These are phyloP conservation scores for Starmera pachycereana DNA, from an alignment of 805 yeast species.

Conservation along the genomic window DNA sequence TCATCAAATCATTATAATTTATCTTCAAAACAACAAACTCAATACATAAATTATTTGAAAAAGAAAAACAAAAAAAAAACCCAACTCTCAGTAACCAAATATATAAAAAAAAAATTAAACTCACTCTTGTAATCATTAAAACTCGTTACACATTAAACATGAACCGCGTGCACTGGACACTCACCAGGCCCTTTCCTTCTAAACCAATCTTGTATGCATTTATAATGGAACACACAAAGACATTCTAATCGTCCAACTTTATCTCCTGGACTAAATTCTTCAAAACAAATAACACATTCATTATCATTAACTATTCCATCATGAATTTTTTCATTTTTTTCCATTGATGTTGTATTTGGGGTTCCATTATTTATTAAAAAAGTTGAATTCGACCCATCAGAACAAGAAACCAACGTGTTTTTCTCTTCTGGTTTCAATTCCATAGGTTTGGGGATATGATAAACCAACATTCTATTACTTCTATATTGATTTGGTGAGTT, in stretches of 20 bases:
- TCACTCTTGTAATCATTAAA: background rate
- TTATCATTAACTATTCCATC: slow-evolving; percentile 28
- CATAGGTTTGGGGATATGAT: slow-evolving; percentile 26
- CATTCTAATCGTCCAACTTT: slow-evolving; percentile 90
- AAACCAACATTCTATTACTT: slow-evolving; percentile 79
- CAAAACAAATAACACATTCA: slow-evolving; percentile 93
- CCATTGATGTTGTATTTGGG: slow-evolving; percentile 1
- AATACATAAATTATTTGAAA: too few species aligned
- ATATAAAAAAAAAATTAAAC: too few species aligned
- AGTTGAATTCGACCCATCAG: slow-evolving; percentile 10
- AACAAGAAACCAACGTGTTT: slow-evolving; percentile 13
- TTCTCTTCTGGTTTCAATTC: slow-evolving; percentile 3
- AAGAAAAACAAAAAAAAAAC: too few species aligned
- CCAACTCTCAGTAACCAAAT: background rate
- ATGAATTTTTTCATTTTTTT: slow-evolving; percentile 10
- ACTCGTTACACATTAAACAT: slow-evolving; percentile 6
- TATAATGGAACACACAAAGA: slow-evolving; percentile 85
- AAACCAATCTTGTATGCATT: slow-evolving; percentile 89
- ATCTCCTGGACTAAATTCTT: slow-evolving; percentile 77
- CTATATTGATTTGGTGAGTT: slow-evolving; percentile 51
- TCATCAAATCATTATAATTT: too few species aligned
- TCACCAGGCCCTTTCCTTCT: slow-evolving; percentile 73
- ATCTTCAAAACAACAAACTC: too few species aligned
- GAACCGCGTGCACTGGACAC: slow-evolving; percentile 73
- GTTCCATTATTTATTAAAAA: background rate